phyloP scores from a whole-genome alignment of 306 rosid genomes.

The Vicia villosa region DNA sequence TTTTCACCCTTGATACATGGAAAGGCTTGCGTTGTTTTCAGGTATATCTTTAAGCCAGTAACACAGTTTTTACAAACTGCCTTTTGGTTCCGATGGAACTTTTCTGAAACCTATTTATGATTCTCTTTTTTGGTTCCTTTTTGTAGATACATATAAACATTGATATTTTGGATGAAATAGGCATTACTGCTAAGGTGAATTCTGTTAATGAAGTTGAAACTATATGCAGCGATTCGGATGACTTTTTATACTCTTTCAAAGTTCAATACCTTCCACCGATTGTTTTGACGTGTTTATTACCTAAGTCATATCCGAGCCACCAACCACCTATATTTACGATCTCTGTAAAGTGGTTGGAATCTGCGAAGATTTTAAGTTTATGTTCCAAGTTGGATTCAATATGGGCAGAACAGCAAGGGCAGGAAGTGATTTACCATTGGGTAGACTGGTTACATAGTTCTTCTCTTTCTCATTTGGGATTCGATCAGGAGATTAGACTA shows the following conservation, averaged over 20 bases:
- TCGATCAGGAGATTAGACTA: slow-evolving; percentile 63
- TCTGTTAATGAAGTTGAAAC: slow-evolving; percentile 43
- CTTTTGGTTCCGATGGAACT: background rate
- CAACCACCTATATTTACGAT: slow-evolving; percentile 69
- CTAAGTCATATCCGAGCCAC: slow-evolving; percentile 85
- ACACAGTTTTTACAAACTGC: slow-evolving; percentile 9
- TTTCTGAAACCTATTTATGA: slow-evolving; percentile 18
- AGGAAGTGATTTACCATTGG: slow-evolving; percentile 87
- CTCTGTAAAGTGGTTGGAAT: slow-evolving; percentile 75
- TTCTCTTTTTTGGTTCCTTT: background rate
- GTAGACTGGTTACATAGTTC: slow-evolving; percentile 80
- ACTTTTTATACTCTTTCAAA: slow-evolving; percentile 66
- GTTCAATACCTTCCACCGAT: slow-evolving; percentile 82
- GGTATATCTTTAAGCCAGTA: slow-evolving; percentile 53
- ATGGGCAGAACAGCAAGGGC: slow-evolving; percentile 75
- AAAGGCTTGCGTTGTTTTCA: slow-evolving; percentile 63
- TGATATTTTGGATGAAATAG: slow-evolving; percentile 60
- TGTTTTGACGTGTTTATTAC: slow-evolving; percentile 78
- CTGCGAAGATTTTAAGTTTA: slow-evolving; percentile 54
- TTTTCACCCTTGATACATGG: slow-evolving; percentile 56
- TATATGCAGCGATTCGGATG: slow-evolving; percentile 37
- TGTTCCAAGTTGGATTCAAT: slow-evolving; percentile 73
- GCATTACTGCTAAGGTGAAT: slow-evolving; percentile 57
- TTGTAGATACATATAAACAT: slow-evolving; percentile 61
- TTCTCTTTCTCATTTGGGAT: slow-evolving; percentile 68